A percentile compares a stretch with the other conserved stretches of the same genome.
These are phyloP conservation scores for Porpolomopsis calyptriformis DNA, from an alignment of 768 basidiomycete species.

Conservation along the genomic window DNA sequence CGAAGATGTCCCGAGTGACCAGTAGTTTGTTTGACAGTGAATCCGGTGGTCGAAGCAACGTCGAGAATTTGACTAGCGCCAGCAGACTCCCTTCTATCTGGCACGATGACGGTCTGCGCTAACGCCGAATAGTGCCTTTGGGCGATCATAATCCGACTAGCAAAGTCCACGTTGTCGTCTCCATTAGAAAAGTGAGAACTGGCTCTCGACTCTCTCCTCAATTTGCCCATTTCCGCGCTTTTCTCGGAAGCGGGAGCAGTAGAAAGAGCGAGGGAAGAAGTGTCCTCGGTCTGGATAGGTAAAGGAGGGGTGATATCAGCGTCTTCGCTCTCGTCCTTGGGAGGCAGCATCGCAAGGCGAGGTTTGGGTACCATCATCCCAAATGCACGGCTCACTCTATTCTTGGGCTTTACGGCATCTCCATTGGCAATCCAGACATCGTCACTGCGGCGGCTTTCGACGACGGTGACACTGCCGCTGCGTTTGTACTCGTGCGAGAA, in stretches of 20 bases:
- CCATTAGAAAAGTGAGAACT: constrained; percentile 43
- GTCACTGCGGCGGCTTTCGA: constrained; percentile 61
- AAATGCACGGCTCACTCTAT: constrained; percentile 48
- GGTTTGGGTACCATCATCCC: constrained; percentile 55
- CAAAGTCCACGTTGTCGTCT: constrained; percentile 41
- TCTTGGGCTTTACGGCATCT: constrained; percentile 60
- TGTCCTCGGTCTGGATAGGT: constrained; percentile 45
- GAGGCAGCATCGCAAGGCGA: constrained; percentile 57
- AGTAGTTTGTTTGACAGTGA: constrained; percentile 19
- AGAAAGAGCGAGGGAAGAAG: constrained; percentile 32
- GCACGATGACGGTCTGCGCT: constrained; percentile 53
- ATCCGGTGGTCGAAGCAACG: constrained; percentile 26
- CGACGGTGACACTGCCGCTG: constrained; percentile 54
- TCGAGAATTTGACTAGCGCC: constrained; percentile 24
- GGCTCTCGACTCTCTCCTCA: constrained; percentile 41
- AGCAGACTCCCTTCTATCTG: constrained; percentile 27
- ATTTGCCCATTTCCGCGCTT: constrained; percentile 46
- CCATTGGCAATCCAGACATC: constrained; percentile 68
- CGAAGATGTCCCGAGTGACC: constrained; percentile 43
- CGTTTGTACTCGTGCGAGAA: constrained; percentile 53
- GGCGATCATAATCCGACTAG: constrained; percentile 57
- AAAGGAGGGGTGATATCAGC: constrained; percentile 45
- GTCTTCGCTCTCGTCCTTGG: constrained; percentile 37
- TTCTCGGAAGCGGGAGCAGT: constrained; percentile 46
- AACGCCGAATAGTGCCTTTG: constrained; percentile 64